phyloP scores from a whole-genome alignment of 2,329 filamentous ascomycete species.

The Sporothrix pallida region DNA sequence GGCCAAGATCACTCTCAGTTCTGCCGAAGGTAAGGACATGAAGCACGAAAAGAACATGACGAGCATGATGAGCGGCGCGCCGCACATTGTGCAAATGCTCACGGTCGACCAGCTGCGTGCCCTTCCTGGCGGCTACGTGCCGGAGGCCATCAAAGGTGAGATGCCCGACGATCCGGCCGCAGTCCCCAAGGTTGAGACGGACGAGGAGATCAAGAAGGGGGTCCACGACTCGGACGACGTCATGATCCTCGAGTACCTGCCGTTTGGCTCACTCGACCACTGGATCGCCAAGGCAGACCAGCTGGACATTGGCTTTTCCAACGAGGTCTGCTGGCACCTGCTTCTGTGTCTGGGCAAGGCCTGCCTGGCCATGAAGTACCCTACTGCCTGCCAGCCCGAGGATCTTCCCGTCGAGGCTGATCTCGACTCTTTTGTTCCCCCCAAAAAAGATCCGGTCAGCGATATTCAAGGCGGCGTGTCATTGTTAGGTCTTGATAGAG shows the following conservation, averaged over 20 bases:
- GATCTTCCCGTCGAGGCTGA: constrained; percentile 13
- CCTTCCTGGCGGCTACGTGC: constrained; percentile 16
- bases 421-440: not conserved
- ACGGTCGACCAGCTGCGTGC: constrained; percentile 28
- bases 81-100: constrained; percentile 32
- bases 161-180: constrained; percentile 20
- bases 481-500: not conserved
- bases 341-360: constrained; percentile 37
- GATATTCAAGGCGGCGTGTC: not conserved
- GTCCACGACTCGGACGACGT: not conserved
- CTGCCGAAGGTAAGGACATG: not conserved
- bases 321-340: constrained; percentile 36
- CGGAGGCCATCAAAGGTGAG: not conserved
- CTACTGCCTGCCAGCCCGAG: constrained; percentile 21
- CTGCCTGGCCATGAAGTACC: constrained; percentile 37
- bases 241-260: constrained; percentile 35
- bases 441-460: not conserved
- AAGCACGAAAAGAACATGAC: constrained; percentile 10
- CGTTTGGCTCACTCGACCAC: constrained; percentile 30
- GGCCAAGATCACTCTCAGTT: constrained; percentile 31
- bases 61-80: constrained; percentile 25
- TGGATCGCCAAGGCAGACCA: constrained; percentile 29
- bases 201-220: not conserved
- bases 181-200: not conserved
- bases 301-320: not conserved